Conservation (phyloP, 805 yeast species). For the Spathaspora sp. region DNA sequence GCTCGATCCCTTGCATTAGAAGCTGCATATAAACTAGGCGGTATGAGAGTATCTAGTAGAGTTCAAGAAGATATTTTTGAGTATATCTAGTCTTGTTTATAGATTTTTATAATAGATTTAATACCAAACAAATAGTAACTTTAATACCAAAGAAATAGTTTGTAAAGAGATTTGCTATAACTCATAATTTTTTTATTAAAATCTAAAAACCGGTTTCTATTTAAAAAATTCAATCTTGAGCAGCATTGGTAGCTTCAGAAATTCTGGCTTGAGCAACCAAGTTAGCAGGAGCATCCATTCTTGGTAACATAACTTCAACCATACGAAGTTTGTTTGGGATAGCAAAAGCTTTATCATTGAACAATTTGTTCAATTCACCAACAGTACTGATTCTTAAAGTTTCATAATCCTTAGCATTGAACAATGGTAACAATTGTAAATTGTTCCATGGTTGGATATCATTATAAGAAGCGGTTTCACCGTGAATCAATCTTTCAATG, state of each 20-base stretch:
- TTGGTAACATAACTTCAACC: conserved; percentile 67
- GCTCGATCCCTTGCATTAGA: conserved; percentile 15
- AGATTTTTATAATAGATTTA: not conserved
- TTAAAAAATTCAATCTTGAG: not conserved
- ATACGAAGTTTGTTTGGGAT: conserved; percentile 59
- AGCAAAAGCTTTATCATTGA: conserved; percentile 45
- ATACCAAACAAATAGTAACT: too few relatives aligned
- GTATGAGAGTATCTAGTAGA: not conserved
- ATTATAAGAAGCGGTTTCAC: conserved; percentile 61
- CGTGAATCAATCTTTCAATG: conserved; percentile 74
- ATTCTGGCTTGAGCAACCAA: conserved; percentile 42
- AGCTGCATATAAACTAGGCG: conserved; percentile 9
- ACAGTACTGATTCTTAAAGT: conserved; percentile 50
- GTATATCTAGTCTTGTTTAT: not conserved
- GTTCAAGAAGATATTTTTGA: not conserved
- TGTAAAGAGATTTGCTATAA: too few relatives aligned
- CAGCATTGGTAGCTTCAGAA: conserved; percentile 15
- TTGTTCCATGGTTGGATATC: conserved; percentile 72
- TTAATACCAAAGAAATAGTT: too few relatives aligned
- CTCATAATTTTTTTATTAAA: not conserved
- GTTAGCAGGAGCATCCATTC: conserved; percentile 67
- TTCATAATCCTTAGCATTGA: conserved; percentile 60
- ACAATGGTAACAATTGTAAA: conserved; percentile 52
- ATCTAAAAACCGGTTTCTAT: not conserved
- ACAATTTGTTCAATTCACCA: conserved; percentile 56